Evolutionary conservation across 1,284 basidiomycete genomes (phyloP).

Genomic region (Malassezia brasiliensis): DNA sequence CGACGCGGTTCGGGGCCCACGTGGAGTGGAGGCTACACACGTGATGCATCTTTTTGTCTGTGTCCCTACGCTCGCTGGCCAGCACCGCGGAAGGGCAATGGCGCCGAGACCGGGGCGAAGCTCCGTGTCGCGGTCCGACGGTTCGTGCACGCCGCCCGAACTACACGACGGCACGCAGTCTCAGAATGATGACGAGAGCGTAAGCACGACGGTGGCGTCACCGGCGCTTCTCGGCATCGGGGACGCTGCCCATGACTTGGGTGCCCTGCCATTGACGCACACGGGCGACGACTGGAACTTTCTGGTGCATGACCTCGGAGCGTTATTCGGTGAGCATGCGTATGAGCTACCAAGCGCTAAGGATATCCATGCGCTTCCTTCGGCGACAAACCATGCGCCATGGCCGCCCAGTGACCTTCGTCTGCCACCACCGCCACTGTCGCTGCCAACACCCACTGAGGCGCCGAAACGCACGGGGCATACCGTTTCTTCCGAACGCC

Average conservation of each 20-base stretch:
- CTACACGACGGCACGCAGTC: background rate
- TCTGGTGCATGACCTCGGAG: background rate
- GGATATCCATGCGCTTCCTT: background rate
- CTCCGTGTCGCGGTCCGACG: slow-evolving; percentile 1
- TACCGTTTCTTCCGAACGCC: background rate
- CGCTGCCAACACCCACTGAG: too few species aligned
- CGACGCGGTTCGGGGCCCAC: background rate
- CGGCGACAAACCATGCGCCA: background rate
- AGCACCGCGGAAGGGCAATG: background rate
- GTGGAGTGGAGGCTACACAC: background rate
- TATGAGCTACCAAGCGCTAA: background rate
- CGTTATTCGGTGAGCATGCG: background rate
- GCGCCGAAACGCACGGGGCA: background rate
- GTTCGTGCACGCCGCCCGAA: background rate
- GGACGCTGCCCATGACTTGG: background rate
- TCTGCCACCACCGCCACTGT: background rate
- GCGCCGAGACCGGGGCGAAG: background rate
- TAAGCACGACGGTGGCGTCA: background rate
- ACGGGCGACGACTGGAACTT: background rate
- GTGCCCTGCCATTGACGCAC: background rate
- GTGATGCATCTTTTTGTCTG: background rate
- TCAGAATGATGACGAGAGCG: background rate
- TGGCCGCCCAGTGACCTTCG: background rate
- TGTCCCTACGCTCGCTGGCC: too few species aligned
- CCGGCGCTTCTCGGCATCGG: background rate